A percentile compares a stretch with the other conserved stretches of the same genome.
phyloP scores from a whole-genome alignment of 805 yeast genomes.

The Cyberlindnera nakhonratchasimensis region DNA sequence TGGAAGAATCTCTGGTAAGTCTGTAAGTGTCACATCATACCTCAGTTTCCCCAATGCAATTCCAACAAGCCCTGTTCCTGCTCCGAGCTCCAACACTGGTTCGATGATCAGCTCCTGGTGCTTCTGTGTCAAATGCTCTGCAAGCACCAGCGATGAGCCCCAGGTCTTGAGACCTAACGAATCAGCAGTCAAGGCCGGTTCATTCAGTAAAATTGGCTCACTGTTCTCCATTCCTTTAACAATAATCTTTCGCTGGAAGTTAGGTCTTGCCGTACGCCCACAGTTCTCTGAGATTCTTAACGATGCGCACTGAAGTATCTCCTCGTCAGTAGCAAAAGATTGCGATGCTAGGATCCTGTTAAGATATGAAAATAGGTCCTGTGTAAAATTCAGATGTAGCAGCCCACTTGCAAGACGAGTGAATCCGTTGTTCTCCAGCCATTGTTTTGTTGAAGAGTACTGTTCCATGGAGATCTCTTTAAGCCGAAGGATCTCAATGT shows the following conservation, averaged over 20 bases:
- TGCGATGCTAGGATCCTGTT: conserved; percentile 49
- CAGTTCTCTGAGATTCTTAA: conserved; percentile 72
- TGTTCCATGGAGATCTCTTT: conserved; percentile 32
- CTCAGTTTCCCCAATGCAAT: conserved; percentile 61
- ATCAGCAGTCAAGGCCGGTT: conserved; percentile 85
- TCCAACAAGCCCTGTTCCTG: conserved; percentile 94
- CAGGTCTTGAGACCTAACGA: conserved; percentile 90
- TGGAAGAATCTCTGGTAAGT: conserved; percentile 70
- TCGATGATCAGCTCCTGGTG: conserved; percentile 24
- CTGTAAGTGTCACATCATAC: conserved; percentile 50
- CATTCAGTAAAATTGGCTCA: conserved; percentile 45
- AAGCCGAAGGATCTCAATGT: conserved; percentile 29
- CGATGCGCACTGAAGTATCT: conserved; percentile 55
- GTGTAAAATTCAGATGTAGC: conserved; percentile 31
- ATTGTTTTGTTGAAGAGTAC: conserved; percentile 33
- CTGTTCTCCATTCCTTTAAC: conserved; percentile 38
- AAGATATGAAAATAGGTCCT: conserved; percentile 43
- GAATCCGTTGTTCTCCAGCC: conserved; percentile 42
- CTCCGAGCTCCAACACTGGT: conserved; percentile 69
- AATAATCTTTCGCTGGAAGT: conserved; percentile 55
- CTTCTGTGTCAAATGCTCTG: conserved; percentile 46
- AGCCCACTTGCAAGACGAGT: conserved; percentile 29
- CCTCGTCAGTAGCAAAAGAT: conserved; percentile 30
- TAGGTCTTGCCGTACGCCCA: conserved; percentile 82
- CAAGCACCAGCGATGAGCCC: conserved; percentile 83